Conservation (phyloP, 176 grass and related monocot genomes). For the Olyra latifolia region DNA sequence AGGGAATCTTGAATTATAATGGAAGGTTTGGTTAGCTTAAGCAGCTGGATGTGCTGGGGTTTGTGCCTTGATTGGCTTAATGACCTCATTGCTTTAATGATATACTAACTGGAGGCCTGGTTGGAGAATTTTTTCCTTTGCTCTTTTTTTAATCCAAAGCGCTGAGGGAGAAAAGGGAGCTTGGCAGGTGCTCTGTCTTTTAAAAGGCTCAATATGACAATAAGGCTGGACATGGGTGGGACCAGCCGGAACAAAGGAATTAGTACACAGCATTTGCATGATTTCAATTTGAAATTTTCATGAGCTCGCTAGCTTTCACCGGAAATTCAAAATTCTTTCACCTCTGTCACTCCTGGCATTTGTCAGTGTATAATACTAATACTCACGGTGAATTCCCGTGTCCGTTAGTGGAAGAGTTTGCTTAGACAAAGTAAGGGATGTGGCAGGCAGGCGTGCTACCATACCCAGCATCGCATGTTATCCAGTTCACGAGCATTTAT, state of each 20-base stretch:
- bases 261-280: not conserved
- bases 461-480: not conserved
- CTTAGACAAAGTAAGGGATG: not conserved
- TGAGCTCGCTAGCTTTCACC: slow-evolving; percentile 2
- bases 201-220: slow-evolving; percentile 23
- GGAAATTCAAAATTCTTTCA: slow-evolving; percentile 1
- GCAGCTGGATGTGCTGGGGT: slow-evolving; percentile 20
- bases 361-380: not conserved
- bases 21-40: slow-evolving; percentile 49
- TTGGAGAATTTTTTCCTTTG: slow-evolving; percentile 51
- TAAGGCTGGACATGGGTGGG: slow-evolving; percentile 43
- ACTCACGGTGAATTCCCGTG: not conserved
- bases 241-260: slow-evolving; percentile 12
- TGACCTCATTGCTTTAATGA: slow-evolving; percentile 53
- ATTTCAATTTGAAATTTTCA: slow-evolving; percentile 14
- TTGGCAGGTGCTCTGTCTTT: slow-evolving; percentile 42
- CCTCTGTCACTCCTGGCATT: not conserved
- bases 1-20: slow-evolving; percentile 66
- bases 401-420: not conserved
- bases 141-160: slow-evolving; percentile 37
- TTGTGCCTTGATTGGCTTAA: slow-evolving; percentile 26
- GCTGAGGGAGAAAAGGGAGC: slow-evolving; percentile 13
- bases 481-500: slow-evolving; percentile 34
- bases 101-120: slow-evolving; percentile 49
- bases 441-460: not conserved